Percentiles rank a stretch among this genome's conserved stretches.
These are phyloP conservation scores for Marasmius sp. DNA, from an alignment of 1,284 basidiomycete species.

Conservation along the genomic window DNA sequence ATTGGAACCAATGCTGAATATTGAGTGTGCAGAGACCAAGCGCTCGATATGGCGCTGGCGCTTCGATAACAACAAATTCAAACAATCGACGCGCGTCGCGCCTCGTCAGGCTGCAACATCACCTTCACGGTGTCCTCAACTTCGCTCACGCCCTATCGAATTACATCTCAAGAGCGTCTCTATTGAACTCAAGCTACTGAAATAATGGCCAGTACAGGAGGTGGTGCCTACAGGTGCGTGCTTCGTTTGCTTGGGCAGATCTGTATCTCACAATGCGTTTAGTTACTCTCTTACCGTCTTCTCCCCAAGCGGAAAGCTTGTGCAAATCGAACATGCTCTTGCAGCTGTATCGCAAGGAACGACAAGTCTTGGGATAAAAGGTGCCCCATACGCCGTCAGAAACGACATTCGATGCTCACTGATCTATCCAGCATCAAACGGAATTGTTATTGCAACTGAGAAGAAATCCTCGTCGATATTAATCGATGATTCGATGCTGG, in stretches of 20 bases:
- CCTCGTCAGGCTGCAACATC: neutral
- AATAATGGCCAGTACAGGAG: conserved; percentile 75
- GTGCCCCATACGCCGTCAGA: conserved; percentile 40
- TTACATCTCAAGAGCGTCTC: neutral
- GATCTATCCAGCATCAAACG: conserved; percentile 80
- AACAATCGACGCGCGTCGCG: conserved; percentile 17
- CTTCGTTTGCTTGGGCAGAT: conserved; percentile 14
- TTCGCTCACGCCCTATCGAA: neutral
- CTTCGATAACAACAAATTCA: conserved; percentile 10
- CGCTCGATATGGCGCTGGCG: too few species aligned
- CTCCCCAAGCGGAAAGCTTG: conserved; percentile 97
- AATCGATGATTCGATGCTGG: conserved; percentile 96
- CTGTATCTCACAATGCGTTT: conserved; percentile 18
- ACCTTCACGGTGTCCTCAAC: neutral
- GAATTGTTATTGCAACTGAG: conserved; percentile 98
- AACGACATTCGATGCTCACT: conserved; percentile 13
- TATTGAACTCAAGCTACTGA: conserved; percentile 15
- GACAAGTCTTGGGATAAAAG: conserved; percentile 98
- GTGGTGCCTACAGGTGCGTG: conserved; percentile 75
- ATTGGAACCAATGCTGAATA: too few species aligned
- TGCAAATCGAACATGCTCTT: conserved; percentile 99
- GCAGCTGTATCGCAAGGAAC: conserved; percentile 97
- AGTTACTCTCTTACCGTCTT: conserved; percentile 99
- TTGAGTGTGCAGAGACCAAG: too few species aligned
- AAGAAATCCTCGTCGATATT: conserved; percentile 98